Percentiles rank a stretch among this genome's conserved stretches.
These are phyloP conservation scores for Sophora flavescens DNA, from an alignment of 306 rosid genomes.

Conservation along the genomic window DNA sequence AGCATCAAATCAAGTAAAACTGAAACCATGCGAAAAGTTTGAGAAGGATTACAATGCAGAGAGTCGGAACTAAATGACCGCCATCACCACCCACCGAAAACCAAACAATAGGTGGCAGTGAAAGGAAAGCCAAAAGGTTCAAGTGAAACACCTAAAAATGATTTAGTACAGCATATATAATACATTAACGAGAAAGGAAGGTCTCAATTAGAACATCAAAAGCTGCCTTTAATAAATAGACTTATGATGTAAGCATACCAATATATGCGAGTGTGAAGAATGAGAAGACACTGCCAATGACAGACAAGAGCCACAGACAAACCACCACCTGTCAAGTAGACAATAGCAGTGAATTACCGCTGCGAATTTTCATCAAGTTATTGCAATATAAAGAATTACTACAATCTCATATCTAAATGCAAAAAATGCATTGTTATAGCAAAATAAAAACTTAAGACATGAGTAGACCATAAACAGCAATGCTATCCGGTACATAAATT, in stretches of 20 bases:
- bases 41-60: neutral
- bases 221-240: constrained; percentile 33
- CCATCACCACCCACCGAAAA: constrained; percentile 18
- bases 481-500: neutral
- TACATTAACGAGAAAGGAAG: constrained; percentile 21
- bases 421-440: constrained; percentile 13
- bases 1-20: constrained; percentile 17
- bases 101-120: neutral
- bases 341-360: constrained; percentile 40
- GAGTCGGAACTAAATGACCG: constrained; percentile 9
- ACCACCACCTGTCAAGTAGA: constrained; percentile 74
- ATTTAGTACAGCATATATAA: neutral
- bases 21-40: constrained; percentile 32
- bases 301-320: constrained; percentile 87
- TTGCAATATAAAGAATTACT: neutral
- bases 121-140: neutral
- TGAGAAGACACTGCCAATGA: constrained; percentile 76
- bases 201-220: constrained; percentile 21
- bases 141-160: constrained; percentile 19
- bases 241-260: constrained; percentile 57
- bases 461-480: neutral
- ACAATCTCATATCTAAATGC: constrained; percentile 35
- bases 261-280: constrained; percentile 83
- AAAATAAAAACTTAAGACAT: constrained; percentile 28
- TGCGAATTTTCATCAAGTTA: constrained; percentile 17